Base-by-base conservation (phyloP, 2,329 filamentous ascomycete species). In the Aspergillus ochraceoroseus region DNA sequence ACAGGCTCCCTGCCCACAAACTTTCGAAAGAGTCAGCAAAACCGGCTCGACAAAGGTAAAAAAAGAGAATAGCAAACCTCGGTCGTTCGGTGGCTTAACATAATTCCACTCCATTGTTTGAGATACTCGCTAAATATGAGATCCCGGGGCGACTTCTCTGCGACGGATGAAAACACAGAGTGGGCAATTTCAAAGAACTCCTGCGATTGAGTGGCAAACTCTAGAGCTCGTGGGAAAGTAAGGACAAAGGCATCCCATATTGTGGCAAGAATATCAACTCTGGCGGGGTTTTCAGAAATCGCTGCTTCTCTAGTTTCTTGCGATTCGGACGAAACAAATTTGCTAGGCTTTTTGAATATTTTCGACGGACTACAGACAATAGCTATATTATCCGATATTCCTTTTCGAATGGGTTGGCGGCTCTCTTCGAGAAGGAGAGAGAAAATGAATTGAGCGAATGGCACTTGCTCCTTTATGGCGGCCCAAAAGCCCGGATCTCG, bases 401-500 rank as follows among this genome's bases (percentile, higher is more conserved):
- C 61, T 45, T 57, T 62, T 11, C 68, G 64, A 32, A 67, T 59
- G 8, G 51, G 38, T 20, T 56, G 56, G n/a, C 63, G 62, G n/a
- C 43, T 43, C 47, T 76, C 71, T 14, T 66, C 57, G 11, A 75
- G 51, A 12, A 75, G 54, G 3, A 74, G 52, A 4, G 62, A 62
- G 25, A 56, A 55, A 7, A 75, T 47, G 7, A 74, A 53, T 7
- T 55, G 39, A 13, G 62, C 61, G 32, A 63, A 64, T 15, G 62
- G 52, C 2, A 61, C 51, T 28, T 66, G 58, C 7, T 59, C 44
- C 23, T 67, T 67, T 38, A 72, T 63, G 20, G 59, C 52, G 3
- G 56, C 44, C 73, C 74, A 77, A 32, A 76, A 62, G 2, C 54
- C 51, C 17, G 61, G 51, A 44, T 69, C 72, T 29, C 71, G 65